These are phyloP conservation scores for Malassezia cuniculi DNA, from an alignment of 1,284 basidiomycete genomes.

Conservation along the genomic window DNA sequence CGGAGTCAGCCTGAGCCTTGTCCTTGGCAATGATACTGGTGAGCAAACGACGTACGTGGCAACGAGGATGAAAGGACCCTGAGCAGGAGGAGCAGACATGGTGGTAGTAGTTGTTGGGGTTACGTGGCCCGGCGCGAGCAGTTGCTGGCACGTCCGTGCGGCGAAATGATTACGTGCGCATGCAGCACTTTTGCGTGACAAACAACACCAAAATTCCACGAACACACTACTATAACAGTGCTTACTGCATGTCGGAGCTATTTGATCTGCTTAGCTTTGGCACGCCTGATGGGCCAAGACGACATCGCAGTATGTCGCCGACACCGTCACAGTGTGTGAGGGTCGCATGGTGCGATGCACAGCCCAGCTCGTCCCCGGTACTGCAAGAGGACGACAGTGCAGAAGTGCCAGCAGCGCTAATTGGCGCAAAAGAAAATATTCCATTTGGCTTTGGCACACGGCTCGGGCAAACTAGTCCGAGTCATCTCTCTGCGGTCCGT, in stretches of 20 bases:
- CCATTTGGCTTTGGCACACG: neutral
- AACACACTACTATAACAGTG: no score
- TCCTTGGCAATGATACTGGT: conserved; percentile 9
- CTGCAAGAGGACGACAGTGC: no score
- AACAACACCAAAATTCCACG: neutral
- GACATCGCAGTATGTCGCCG: conserved; percentile 9
- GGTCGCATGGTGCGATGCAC: conserved; percentile 8
- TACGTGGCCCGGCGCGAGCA: neutral
- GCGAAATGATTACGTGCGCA: neutral
- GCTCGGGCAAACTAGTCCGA: neutral
- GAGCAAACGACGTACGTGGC: conserved; percentile 4
- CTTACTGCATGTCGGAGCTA: conserved; percentile 11
- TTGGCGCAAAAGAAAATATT: neutral
- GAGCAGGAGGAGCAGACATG: conserved; percentile 5
- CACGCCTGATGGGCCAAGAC: conserved; percentile 2
- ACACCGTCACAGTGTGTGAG: conserved; percentile 8
- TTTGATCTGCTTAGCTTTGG: conserved; percentile 12
- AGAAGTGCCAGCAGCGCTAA: no score
- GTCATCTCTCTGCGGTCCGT: neutral
- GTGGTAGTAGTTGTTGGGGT: neutral
- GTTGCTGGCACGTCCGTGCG: neutral
- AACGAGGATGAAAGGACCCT: conserved; percentile 14
- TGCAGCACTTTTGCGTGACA: neutral
- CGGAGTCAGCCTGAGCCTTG: conserved; percentile 5
- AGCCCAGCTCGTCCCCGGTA: conserved; percentile 14